Base-by-base conservation (phyloP, 306 rosid species). In the Glycyrrhiza uralensis region DNA sequence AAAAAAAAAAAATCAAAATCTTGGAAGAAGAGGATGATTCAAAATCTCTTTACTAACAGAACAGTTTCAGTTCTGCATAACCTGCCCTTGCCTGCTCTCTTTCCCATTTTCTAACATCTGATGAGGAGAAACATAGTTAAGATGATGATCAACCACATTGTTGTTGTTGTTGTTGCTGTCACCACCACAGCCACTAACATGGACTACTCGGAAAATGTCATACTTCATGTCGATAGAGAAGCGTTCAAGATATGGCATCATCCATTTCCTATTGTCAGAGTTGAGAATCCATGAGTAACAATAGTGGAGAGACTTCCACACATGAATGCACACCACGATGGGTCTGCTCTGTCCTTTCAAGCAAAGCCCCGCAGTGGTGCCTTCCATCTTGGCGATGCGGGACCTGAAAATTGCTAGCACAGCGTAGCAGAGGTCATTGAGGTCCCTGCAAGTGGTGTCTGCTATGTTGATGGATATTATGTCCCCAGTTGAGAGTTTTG, bases 211-310 rank as follows among this genome's bases (percentile, higher is more conserved):
- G 57, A 83, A 89, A 41, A 92, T 62, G 66, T 92, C 97, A 58
- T 89, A 92, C 87, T 92, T 92, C 13, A 86, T 29, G n/a, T 87
- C 76, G 3, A 82, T 78, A 0, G 89, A 66, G 44, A 83, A 82
- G 17, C 80, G 80, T 76, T 92, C 96, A 6, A 89, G 85, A 60
- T 84, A 92, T 2, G 94, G 87, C 54, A 84, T 66, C 85, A 85
- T 79, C 47, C 87, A 82, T 6, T 67, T 83, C 47, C 77, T 76
- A 4, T 81, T 85, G 46, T 89, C 85, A 0, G 83, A 78, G 35
- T 60, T 81, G 38, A 92, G 68, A 66, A 92, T 78, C 90, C 90
- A 88, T 0, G 96, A 83, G 82, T 92, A 92, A 58, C 88, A 92
- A 36, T 66, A 71, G 8, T 80, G 92, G 19, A 83, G 87, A 33